Base-by-base conservation (phyloP, 1,284 basidiomycete genomes). In the Ceratobasidium sp. region DNA sequence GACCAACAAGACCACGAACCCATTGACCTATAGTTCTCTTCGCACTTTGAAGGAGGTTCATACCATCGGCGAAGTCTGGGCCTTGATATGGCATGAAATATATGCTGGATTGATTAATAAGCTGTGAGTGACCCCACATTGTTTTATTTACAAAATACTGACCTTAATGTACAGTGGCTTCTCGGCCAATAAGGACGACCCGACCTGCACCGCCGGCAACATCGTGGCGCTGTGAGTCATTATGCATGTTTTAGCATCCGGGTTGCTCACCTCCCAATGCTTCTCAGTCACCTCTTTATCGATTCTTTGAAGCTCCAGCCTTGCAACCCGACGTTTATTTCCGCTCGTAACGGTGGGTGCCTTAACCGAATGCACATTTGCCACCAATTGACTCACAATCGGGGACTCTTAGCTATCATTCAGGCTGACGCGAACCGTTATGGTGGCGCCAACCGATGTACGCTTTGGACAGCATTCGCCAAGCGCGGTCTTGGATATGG, bases 371-470 rank as follows among this genome's bases (percentile, higher is more conserved):
- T 12, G 16, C 30, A 38, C 1, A 27, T 7, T 38, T 14, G 33
- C 44, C 16, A 8, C 27, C 8, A 20, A 23, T n/a, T 44, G 20
- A 23, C 44, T 33, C 52, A 71, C 12, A 44, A n/a, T 12, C 48
- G 33, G 35, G 27, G 4, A 30, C 33, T 23, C 57, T 23, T 73
- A 78, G 77, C 78, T 33, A 70, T 79, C 44, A 76, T 77, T 33
- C 78, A 71, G 33, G 79, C 77, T 16, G 79, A 80, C 55, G 64
- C 41, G 41, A 79, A 79, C 75, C 66, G 80, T n/a, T 79, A 78
- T 41, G 67, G 62, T n/a, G 78, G 79, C 27, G 77, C 77, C 30
- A 79, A 79, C 77, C 68, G 74, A 30, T 80, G 80, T 50, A 23
- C 57, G 18, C 59, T 80, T 27, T 79, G 79, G 79, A 73, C 69